Evolutionary conservation across 176 grass and related monocot species (phyloP).

Genomic region (Oryza glumipatula): DNA sequence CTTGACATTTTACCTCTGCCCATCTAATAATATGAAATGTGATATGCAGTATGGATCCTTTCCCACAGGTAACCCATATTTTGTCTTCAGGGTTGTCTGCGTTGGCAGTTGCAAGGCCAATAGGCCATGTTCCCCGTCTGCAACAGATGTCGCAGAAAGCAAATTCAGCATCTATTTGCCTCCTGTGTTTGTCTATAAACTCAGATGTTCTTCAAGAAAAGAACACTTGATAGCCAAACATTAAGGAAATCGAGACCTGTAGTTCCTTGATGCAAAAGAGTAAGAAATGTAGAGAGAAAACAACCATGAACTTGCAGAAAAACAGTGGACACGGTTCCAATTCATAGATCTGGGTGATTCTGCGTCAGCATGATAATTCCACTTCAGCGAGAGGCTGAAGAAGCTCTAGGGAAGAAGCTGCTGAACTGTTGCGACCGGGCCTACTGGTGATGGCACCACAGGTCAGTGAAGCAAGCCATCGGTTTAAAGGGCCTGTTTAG

Average conservation of each 20-base stretch:
- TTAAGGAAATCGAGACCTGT: background rate
- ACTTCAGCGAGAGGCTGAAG: background rate
- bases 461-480: no score
- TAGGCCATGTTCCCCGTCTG: background rate
- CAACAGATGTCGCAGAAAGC: conserved; percentile 12
- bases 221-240: background rate
- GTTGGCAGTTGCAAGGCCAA: background rate
- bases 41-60: conserved; percentile 1
- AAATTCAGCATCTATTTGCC: background rate
- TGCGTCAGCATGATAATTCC: background rate
- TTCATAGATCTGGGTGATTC: no score
- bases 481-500: no score
- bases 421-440: no score
- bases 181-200: background rate
- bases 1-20: conserved; percentile 22
- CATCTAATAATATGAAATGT: conserved; percentile 38
- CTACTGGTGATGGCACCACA: no score
- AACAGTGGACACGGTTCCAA: background rate
- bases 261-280: background rate
- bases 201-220: background rate
- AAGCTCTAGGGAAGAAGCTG: no score
- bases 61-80: background rate
- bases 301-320: background rate
- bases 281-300: background rate
- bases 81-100: background rate